Percentiles rank a stretch among this genome's conserved stretches.
Evolutionary conservation across 352 stramenopile genomes (phyloP).

Genomic region (Globisporangium polare): DNA sequence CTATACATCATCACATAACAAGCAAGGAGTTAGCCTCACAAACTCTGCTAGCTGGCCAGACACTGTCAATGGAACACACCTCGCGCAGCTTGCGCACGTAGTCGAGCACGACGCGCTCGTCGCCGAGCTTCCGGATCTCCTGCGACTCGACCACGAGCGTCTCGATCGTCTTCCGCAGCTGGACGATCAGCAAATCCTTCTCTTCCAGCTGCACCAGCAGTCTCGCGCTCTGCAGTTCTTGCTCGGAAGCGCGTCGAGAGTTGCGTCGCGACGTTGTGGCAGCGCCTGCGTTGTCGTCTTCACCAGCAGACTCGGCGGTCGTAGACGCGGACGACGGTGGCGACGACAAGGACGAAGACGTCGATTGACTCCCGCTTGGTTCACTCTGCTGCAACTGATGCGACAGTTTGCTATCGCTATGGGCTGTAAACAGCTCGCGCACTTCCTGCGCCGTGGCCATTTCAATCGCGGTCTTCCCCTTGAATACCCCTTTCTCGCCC

Average conservation of each 20-base stretch:
- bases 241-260: constrained; percentile 3
- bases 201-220: constrained; percentile 73
- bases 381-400: neutral
- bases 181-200: constrained; percentile 74
- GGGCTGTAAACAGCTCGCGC: constrained; percentile 24
- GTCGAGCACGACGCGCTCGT: constrained; percentile 76
- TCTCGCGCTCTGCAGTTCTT: constrained; percentile 23
- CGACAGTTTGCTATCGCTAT: constrained; percentile 1
- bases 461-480: constrained; percentile 52
- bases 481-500: constrained; percentile 42
- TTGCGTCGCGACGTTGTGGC: neutral
- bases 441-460: constrained; percentile 51
- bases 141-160: constrained; percentile 65
- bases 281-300: constrained; percentile 10
- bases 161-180: constrained; percentile 82
- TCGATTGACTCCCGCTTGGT: neutral
- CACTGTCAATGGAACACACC: constrained; percentile 16
- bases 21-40: neutral
- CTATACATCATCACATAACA: constrained; percentile 8
- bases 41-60: neutral
- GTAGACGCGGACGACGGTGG: constrained; percentile 2
- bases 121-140: constrained; percentile 73
- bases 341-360: neutral
- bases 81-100: constrained; percentile 83
- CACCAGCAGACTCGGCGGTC: constrained; percentile 8